phyloP scores from a whole-genome alignment of 768 basidiomycete species.

The Serendipita vermifera region DNA sequence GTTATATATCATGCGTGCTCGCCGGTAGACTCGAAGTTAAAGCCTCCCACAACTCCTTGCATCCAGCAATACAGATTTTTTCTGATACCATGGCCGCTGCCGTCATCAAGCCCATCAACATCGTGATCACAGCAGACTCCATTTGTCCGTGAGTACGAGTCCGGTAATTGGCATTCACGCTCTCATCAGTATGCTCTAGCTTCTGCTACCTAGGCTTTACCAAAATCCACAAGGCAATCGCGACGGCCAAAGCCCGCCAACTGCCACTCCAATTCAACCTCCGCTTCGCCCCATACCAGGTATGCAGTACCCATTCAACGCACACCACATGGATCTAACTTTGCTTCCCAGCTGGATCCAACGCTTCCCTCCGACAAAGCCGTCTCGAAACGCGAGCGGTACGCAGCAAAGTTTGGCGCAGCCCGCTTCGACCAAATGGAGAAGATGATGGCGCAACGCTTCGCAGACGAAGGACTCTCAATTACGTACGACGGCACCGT shows the following conservation, averaged over 20 bases:
- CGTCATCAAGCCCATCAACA: not conserved
- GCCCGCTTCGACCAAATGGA: conserved; percentile 2
- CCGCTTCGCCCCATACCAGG: not conserved
- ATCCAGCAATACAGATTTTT: no score
- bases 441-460: not conserved
- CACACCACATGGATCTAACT: not conserved
- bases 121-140: not conserved
- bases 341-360: not conserved
- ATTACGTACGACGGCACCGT: conserved; percentile 51
- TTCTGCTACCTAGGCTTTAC: not conserved
- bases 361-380: not conserved
- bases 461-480: conserved; percentile 5
- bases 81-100: no score
- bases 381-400: conserved; percentile 1
- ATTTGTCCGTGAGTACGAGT: not conserved
- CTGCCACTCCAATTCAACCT: not conserved
- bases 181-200: not conserved
- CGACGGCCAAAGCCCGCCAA: not conserved
- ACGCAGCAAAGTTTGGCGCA: not conserved
- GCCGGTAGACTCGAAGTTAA: no score
- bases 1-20: no score
- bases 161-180: not conserved
- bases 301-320: not conserved
- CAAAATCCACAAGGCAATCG: not conserved
- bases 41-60: no score